Base-by-base conservation (phyloP, 2,329 filamentous ascomycete species). In the Aspergillus clavatus region DNA sequence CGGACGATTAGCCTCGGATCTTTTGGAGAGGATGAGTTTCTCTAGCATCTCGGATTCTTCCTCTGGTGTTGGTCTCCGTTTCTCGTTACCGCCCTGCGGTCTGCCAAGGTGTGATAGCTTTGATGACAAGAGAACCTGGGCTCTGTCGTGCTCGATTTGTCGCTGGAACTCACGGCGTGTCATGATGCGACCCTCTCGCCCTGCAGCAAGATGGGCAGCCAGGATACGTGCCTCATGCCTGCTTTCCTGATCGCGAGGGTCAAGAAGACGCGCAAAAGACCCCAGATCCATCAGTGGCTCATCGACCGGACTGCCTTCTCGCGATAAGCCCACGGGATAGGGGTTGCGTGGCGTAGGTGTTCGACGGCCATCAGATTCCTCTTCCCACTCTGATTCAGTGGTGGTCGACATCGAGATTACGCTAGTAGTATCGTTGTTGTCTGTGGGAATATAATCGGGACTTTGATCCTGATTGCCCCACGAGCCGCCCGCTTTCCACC, bases 381-480 rank as follows among this genome's bases (percentile, higher is more conserved):
- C 67, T 59, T 75, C 74, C 53, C 67, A 73, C 28, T 76, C 71
- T 0, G 73, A 76, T 23, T 76, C 75, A 2, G 65, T 69, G 26
- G 78, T 75, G 2, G 75, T 78, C 2, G 76, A 74, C 58, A 76
- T 75, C 0, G 88, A 89, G n/a, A 93, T 70, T 27, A 94, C 75
- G 59, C 90, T 96, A 1, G 89, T 94, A 7, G 79, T 80, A 60
- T 94, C 88, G 60, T 84, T 73, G 4, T 71, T 62, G 8, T 73
- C 65, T 2, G 65, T 58, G 1, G 83, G 83, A 24, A 74, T 66
- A 63, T 90, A 97, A 51, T 91, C 86, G 22, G 86, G 87, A 59
- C 87, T 95, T 4, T 76, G 75, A 62, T 97, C 91, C 24, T 83
- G 75, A 12, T 84, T 83, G 1, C 91, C 90, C 83, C 89, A 96